Base-by-base conservation (phyloP, 2,329 filamentous ascomycete genomes). In the Colletotrichum sansevieriae region DNA sequence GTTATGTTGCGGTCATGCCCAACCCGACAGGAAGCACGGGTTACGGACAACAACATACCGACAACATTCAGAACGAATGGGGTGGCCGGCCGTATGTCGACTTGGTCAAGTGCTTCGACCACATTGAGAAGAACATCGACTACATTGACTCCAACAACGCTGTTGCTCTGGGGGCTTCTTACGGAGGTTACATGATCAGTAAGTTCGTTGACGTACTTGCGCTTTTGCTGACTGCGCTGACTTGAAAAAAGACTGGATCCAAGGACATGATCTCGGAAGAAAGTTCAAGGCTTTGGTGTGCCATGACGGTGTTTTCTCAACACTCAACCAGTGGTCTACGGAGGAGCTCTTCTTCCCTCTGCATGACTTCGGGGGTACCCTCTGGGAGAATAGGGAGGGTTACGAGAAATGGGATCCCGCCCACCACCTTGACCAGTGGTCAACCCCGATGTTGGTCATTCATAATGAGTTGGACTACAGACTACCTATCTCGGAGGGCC, bases 391-490 rank as follows among this genome's bases (percentile, higher is more conserved):
- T 74, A 84, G 89, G 43, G 84, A 87, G 13, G 85, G 82, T 25
- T 94, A 92, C 75, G 87, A 88, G 75, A 87, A 86, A 73, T 94
- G 89, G 88, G 91, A 94, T 77, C 92, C 91, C 0, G 84, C 91
- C 0, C 81, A 83, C 59, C 83, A 87, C 60, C 86, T 88, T 68
- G 81, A 85, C 41, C 85, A 95, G 73, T 98, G 95, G 95, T 83
- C 87, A 1, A 98, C 95, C 1, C 96, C 96, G 0, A 91, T 96
- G 79, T 84, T 99, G 70, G 79, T 89, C 70, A 94, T 98, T 63
- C 95, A 98, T 79, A 95, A 90, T 75, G 93, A 96, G 74, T 85
- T 96, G 37, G 95, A 98, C 78, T 98, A 97, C 77, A 88, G 95
- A 18, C 83, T 98, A 29, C 92, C 94, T 0, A 90, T 98, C 62